Base-by-base conservation (phyloP, 2,329 filamentous ascomycete species). In the Aspergillus sp. region DNA sequence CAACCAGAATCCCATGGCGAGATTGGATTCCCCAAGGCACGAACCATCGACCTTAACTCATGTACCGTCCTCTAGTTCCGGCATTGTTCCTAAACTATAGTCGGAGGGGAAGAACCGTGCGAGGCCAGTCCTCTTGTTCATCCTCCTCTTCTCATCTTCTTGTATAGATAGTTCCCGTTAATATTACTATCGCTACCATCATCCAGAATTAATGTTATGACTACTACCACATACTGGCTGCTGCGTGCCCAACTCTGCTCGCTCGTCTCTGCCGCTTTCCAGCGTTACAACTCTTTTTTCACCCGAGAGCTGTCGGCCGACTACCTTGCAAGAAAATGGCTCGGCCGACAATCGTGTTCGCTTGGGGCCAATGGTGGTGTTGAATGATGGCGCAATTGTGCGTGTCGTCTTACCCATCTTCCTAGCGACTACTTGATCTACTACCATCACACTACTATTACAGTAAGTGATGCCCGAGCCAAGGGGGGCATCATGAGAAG, bases 351-450 rank as follows among this genome's bases (percentile, higher is more conserved):
- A 64, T 61, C 55, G 30, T 39, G 57, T 59, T 28, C 32, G 58
- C 52, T 9, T 25, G 52, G 65, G 63, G 55, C 73, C 72, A 73
- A 74, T 75, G 53, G 67, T 70, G 62, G 60, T 58, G 28, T 54
- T 32, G 49, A 48, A 43, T 55, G 67, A 74, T 75, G 72, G 70
- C 72, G 73, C 71, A 73, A 75, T 75, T 66, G 52, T 45, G 58
- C 63, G 59, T 59, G 61, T 59, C 66, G 54, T 58, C 51, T 53
- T 49, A 8, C 41, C 30, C 47, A 50, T 41, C 54, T 17, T 36
- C 36, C 30, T 25, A 49, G 52, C 23, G 41, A 25, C 23, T 53
- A 10, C n/a, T 23, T 48, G 21, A 50, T 50, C 23, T 3, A 23
- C 12, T 9, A 45, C 13, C 19, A 13, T 15, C 41, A 19, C 32